Evolutionary conservation across 805 yeast genomes (phyloP).

Genomic region (Tetrapisispora phaffii): DNA sequence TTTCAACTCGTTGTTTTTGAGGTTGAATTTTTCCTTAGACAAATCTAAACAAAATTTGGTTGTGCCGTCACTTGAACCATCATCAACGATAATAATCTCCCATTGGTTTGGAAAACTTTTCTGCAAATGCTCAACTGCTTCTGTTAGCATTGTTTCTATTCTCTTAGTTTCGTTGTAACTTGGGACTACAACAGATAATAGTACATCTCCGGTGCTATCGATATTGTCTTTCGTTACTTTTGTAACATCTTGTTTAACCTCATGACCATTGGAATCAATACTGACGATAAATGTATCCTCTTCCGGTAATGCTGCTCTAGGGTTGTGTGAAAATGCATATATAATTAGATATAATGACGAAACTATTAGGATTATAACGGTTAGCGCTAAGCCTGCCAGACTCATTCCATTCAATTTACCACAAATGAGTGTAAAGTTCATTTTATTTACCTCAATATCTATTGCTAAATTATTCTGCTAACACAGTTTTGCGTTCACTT

Average conservation of each 20-base stretch:
- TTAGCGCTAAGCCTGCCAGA: background rate
- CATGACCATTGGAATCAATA: slow-evolving; percentile 29
- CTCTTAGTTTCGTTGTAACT: slow-evolving; percentile 81
- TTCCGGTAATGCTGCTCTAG: slow-evolving; percentile 43
- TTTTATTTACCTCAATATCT: too few species aligned
- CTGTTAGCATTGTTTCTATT: slow-evolving; percentile 61
- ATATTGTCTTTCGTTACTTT: slow-evolving; percentile 9
- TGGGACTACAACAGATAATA: slow-evolving; percentile 78
- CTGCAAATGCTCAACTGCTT: slow-evolving; percentile 48
- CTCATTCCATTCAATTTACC: background rate
- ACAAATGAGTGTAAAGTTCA: background rate
- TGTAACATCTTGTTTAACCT: slow-evolving; percentile 26
- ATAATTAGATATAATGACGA: slow-evolving; percentile 33
- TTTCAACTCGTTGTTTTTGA: slow-evolving; percentile 52
- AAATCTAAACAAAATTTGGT: slow-evolving; percentile 59
- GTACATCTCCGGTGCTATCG: slow-evolving; percentile 31
- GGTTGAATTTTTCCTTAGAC: slow-evolving; percentile 35
- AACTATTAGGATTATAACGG: background rate
- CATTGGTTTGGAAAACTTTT: slow-evolving; percentile 25
- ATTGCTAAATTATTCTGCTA: too few species aligned
- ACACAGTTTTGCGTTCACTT: too few species aligned
- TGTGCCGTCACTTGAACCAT: slow-evolving; percentile 81
- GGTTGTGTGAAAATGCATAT: slow-evolving; percentile 49
- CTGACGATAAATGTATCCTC: slow-evolving; percentile 46
- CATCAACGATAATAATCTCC: slow-evolving; percentile 84